Percentiles rank a stretch among this genome's conserved stretches.
These are phyloP conservation scores for Aspergillus phoenicis DNA, from an alignment of 2,329 filamentous ascomycete genomes.

Conservation along the genomic window DNA sequence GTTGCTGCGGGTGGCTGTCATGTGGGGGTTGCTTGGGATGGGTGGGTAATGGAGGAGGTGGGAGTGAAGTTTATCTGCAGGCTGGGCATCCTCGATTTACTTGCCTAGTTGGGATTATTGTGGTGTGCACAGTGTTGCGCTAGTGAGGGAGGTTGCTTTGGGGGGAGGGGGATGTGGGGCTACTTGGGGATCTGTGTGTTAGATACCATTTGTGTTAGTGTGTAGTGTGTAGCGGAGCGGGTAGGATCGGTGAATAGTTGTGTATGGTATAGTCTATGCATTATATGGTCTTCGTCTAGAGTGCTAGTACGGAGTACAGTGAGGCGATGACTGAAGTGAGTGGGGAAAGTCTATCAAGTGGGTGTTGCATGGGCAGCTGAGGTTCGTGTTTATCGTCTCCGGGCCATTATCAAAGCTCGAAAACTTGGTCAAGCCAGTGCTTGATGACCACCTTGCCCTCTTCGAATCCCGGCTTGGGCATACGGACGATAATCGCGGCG, in stretches of 20 bases:
- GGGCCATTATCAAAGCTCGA: conserved; percentile 55
- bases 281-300: no score
- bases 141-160: not conserved
- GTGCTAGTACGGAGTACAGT: no score
- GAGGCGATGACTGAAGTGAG: not conserved
- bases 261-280: no score
- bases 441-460: conserved; percentile 77
- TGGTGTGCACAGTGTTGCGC: not conserved
- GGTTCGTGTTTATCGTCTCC: not conserved
- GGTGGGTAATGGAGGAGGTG: no score
- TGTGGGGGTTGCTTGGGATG: no score
- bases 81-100: no score
- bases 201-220: no score
- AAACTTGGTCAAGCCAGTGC: conserved; percentile 80
- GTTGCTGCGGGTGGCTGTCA: no score
- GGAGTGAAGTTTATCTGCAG: no score
- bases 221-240: not conserved
- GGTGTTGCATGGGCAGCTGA: not conserved
- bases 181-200: no score
- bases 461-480: conserved; percentile 65
- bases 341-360: not conserved
- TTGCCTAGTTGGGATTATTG: not conserved
- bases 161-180: not conserved
- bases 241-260: not conserved
- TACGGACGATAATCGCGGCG: conserved; percentile 84